These are phyloP conservation scores for Aspergillus pseudoviridinutans DNA, from an alignment of 2,329 filamentous ascomycete genomes.

Conservation along the genomic window DNA sequence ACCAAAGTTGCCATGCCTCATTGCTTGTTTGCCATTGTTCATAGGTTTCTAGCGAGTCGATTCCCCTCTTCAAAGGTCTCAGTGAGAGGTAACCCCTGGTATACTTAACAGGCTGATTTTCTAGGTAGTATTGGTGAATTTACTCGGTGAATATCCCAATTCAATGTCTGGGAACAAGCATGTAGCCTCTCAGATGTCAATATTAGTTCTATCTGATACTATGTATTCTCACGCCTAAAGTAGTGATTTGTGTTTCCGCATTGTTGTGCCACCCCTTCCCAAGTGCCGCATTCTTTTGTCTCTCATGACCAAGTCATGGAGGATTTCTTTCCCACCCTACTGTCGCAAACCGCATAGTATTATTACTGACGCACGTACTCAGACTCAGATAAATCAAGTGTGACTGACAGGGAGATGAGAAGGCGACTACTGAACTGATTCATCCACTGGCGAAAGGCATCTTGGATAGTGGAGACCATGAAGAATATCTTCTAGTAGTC, in stretches of 20 bases:
- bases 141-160: background rate
- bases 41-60: too few relatives aligned
- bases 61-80: too few relatives aligned
- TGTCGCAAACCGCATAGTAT: background rate
- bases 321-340: background rate
- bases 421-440: background rate
- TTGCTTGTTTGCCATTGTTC: background rate
- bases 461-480: constrained; percentile 6
- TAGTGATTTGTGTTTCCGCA: background rate
- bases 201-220: background rate
- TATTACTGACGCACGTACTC: background rate
- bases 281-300: background rate
- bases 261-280: background rate
- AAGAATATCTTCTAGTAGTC: background rate
- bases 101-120: too few relatives aligned
- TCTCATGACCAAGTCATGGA: constrained; percentile 3
- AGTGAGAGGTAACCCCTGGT: too few relatives aligned
- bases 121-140: background rate
- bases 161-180: background rate
- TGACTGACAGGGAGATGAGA: background rate
- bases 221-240: background rate
- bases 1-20: background rate
- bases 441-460: background rate
- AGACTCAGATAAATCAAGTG: background rate
- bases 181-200: background rate